Evolutionary conservation across 2,329 filamentous ascomycete genomes (phyloP).

Genomic region (Hymenoscyphus salicellus): DNA sequence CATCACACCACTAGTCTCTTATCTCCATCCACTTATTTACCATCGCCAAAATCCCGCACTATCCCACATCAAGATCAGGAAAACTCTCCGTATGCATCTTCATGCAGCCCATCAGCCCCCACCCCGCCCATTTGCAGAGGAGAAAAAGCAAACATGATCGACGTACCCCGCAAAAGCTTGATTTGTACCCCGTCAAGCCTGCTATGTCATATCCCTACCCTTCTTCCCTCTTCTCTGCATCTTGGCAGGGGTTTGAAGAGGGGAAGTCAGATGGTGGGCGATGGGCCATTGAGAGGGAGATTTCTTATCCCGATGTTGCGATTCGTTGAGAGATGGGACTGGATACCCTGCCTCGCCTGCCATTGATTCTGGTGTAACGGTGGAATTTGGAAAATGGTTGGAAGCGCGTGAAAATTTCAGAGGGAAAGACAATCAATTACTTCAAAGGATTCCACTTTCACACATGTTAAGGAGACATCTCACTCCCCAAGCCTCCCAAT

Average conservation of each 20-base stretch:
- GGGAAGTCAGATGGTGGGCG: neutral
- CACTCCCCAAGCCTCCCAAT: neutral
- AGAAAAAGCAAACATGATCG: neutral
- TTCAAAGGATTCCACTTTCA: neutral
- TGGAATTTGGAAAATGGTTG: neutral
- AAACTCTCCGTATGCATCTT: neutral
- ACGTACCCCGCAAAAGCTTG: constrained; percentile 3
- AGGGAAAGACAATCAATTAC: neutral
- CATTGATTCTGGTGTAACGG: neutral
- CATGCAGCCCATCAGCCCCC: neutral
- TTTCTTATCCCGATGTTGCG: neutral
- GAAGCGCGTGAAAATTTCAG: neutral
- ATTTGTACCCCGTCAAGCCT: neutral
- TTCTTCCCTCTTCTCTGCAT: neutral
- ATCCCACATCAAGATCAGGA: neutral
- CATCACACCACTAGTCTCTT: neutral
- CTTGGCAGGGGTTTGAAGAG: neutral
- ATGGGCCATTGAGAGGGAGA: neutral
- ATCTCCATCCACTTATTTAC: neutral
- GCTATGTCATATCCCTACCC: neutral
- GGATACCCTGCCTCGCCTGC: neutral
- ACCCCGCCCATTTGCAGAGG: neutral
- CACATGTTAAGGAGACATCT: neutral
- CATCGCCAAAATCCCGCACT: neutral
- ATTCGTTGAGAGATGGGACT: neutral